A percentile compares a stretch with the other conserved stretches of the same genome.
Evolutionary conservation across 441 rosid genomes (phyloP).

Genomic region (Hura crepitans): DNA sequence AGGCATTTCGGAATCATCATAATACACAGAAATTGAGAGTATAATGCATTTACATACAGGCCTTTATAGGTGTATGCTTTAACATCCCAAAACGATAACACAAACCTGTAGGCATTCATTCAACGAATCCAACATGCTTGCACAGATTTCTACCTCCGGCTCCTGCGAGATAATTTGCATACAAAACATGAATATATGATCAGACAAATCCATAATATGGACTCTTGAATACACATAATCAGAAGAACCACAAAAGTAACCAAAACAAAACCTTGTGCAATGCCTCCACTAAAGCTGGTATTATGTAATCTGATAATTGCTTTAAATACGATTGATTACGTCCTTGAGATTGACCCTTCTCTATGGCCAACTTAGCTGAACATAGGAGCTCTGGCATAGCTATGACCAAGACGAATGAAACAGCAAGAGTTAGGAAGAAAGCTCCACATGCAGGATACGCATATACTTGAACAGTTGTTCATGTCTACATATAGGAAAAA

Average conservation of each 20-base stretch:
- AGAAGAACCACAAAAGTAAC: neutral
- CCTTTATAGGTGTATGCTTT: neutral
- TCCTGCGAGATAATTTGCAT: slow-evolving; percentile 54
- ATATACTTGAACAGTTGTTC: neutral
- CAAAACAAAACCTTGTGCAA: slow-evolving; percentile 64
- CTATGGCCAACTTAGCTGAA: slow-evolving; percentile 91
- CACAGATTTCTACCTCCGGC: slow-evolving; percentile 94
- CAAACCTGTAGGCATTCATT: slow-evolving; percentile 94
- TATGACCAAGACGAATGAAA: slow-evolving; percentile 21
- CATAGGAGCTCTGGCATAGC: slow-evolving; percentile 97
- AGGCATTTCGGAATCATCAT: neutral
- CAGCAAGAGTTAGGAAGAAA: neutral
- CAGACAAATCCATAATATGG: slow-evolving; percentile 6
- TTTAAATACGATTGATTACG: slow-evolving; percentile 79
- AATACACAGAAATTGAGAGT: neutral
- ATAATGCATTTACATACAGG: neutral
- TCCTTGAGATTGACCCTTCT: slow-evolving; percentile 83
- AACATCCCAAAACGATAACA: slow-evolving; percentile 6
- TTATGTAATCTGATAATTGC: slow-evolving; percentile 83
- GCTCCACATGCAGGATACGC: neutral
- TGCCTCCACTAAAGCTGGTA: slow-evolving; percentile 93
- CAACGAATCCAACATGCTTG: slow-evolving; percentile 90
- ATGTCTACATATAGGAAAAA: neutral
- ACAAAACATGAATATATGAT: neutral
- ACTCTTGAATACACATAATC: neutral